phyloP scores from a whole-genome alignment of 2,329 filamentous ascomycete species.

The Chrysoporthe cubensis region DNA sequence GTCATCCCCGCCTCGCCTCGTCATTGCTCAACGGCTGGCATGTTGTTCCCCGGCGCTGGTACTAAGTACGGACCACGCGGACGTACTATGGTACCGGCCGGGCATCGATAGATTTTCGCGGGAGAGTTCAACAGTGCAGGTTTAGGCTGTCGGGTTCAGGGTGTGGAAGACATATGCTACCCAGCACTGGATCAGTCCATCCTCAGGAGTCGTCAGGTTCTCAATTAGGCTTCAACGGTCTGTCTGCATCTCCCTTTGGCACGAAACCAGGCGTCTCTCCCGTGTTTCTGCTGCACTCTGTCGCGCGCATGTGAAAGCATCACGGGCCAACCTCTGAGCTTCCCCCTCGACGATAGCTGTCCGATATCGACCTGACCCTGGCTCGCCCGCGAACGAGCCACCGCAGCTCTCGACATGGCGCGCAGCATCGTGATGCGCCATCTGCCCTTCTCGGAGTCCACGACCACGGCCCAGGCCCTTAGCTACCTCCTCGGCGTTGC shows the following conservation, averaged over 20 bases:
- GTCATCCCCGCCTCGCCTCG: constrained; percentile 7
- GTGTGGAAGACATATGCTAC: not conserved
- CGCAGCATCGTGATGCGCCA: constrained; percentile 43
- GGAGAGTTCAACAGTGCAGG: not conserved
- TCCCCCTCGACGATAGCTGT: constrained; percentile 1
- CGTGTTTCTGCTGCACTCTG: constrained; percentile 11
- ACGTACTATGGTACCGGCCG: too few species aligned
- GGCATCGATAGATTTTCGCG: not conserved
- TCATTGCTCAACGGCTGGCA: constrained; percentile 8
- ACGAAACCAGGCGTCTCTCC: not conserved
- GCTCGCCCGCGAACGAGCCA: constrained; percentile 2
- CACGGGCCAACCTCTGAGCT: constrained; percentile 1
- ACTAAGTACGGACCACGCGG: not conserved
- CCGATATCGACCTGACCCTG: constrained; percentile 4
- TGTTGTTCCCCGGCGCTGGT: constrained; percentile 17
- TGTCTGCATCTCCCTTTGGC: not conserved
- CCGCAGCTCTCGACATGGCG: constrained; percentile 21
- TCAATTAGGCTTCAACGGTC: constrained; percentile 4
- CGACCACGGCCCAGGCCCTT: constrained; percentile 64
- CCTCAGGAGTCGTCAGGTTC: not conserved
- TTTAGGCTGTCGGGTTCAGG: not conserved
- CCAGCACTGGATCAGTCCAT: not conserved
- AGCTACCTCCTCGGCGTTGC: constrained; percentile 83
- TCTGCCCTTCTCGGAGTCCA: constrained; percentile 62
- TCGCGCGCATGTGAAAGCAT: constrained; percentile 25